Evolutionary conservation across 306 rosid genomes (phyloP).

Genomic region (Begonia loranthoides): DNA sequence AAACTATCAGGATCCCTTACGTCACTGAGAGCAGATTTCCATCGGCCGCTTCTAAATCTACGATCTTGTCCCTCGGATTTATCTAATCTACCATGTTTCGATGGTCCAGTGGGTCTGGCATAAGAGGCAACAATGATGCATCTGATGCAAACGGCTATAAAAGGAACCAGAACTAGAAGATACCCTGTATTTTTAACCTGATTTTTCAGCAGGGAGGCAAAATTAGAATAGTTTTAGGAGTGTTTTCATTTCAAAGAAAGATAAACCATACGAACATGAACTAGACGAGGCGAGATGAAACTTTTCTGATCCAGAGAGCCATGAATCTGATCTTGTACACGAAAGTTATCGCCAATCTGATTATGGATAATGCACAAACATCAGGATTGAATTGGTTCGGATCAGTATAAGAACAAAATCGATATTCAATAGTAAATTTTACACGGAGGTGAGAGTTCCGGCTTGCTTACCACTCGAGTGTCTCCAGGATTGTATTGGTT

Average conservation of each 20-base stretch:
- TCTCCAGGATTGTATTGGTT: background rate
- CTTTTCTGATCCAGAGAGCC: slow-evolving; percentile 12
- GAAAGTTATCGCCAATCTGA: slow-evolving; percentile 3
- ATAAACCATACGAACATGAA: slow-evolving; percentile 9
- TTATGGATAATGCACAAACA: background rate
- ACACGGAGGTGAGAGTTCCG: background rate
- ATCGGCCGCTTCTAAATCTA: slow-evolving; percentile 13
- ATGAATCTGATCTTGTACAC: slow-evolving; percentile 9
- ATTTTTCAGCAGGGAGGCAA: background rate
- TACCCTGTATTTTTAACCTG: slow-evolving; percentile 18
- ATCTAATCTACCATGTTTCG: slow-evolving; percentile 1
- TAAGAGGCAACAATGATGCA: slow-evolving; percentile 18
- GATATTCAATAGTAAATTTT: background rate
- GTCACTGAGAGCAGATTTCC: slow-evolving; percentile 27
- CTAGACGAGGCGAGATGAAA: slow-evolving; percentile 2
- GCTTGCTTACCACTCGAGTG: slow-evolving; percentile 11
- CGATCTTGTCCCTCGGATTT: slow-evolving; percentile 6
- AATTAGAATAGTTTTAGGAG: too few relatives aligned
- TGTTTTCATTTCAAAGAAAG: background rate
- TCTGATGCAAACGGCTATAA: slow-evolving; percentile 17
- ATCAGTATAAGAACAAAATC: background rate
- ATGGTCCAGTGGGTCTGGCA: slow-evolving; percentile 11
- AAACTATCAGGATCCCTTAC: slow-evolving; percentile 11
- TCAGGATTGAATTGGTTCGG: background rate
- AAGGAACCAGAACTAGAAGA: slow-evolving; percentile 24